Conservation (phyloP, 345 rosid species). For the Brassica cretica region DNA sequence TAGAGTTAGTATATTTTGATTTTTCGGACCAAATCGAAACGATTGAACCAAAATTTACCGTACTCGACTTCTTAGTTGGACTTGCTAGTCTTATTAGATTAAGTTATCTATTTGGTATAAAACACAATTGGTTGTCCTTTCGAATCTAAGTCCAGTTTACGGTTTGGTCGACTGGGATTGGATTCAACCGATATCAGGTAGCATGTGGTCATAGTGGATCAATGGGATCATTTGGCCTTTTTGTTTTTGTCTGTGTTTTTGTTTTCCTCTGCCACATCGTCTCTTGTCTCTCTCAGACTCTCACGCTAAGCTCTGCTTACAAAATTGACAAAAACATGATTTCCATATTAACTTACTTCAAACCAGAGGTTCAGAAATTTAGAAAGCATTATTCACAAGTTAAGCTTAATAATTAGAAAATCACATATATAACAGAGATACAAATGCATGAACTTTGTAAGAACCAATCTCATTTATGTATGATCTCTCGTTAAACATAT, state of each 20-base stretch:
- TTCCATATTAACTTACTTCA: background rate
- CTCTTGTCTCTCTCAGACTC: background rate
- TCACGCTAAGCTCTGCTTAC: background rate
- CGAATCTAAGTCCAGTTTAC: background rate
- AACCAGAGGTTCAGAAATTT: background rate
- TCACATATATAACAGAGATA: background rate
- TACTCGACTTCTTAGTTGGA: background rate
- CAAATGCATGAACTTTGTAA: background rate
- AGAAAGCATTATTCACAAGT: background rate
- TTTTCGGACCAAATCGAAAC: no score
- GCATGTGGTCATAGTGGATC: background rate
- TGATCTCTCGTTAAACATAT: background rate
- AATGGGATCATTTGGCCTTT: background rate
- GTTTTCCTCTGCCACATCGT: background rate
- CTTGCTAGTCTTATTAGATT: background rate
- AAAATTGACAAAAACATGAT: background rate
- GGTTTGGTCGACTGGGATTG: background rate
- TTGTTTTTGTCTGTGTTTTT: background rate
- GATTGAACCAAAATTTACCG: no score
- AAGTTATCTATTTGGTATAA: background rate
- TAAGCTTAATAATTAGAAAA: background rate
- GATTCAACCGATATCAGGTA: background rate
- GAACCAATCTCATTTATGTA: background rate
- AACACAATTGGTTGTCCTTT: background rate
- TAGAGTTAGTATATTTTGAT: no score